Evolutionary conservation across 345 rosid species (phyloP).

Genomic region (Lepidium africanum): DNA sequence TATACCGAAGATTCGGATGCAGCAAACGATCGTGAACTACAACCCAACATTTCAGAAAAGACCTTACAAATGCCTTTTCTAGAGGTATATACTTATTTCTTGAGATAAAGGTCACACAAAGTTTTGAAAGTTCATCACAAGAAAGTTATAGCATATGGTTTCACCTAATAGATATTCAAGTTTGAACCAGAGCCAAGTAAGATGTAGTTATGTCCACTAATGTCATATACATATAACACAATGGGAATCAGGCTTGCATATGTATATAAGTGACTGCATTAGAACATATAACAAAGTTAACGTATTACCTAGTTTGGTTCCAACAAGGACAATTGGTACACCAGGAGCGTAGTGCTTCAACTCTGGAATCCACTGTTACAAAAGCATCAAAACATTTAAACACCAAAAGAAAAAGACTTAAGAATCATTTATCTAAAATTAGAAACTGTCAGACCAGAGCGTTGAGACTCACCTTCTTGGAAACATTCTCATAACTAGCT

Average conservation of each 20-base stretch:
- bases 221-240: background rate
- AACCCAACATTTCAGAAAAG: background rate
- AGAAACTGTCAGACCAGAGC: background rate
- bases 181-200: background rate
- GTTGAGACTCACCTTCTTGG: conserved; percentile 56
- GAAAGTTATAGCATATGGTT: background rate
- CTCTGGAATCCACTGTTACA: conserved; percentile 91
- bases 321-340: conserved; percentile 83
- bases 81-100: background rate
- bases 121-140: background rate
- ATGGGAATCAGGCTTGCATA: background rate
- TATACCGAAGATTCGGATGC: background rate
- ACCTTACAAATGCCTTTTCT: background rate
- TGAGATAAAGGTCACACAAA: background rate
- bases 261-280: background rate
- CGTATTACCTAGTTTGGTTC: conserved; percentile 82
- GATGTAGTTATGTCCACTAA: background rate
- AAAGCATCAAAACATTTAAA: background rate
- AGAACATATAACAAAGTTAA: background rate
- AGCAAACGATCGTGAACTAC: background rate
- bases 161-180: background rate
- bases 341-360: conserved; percentile 90
- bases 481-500: conserved; percentile 95
- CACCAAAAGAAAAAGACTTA: background rate
- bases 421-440: background rate